Percentiles rank a stretch among this genome's conserved stretches.
These are phyloP conservation scores for Trametopsis cervina DNA, from an alignment of 768 basidiomycete genomes.

Conservation along the genomic window DNA sequence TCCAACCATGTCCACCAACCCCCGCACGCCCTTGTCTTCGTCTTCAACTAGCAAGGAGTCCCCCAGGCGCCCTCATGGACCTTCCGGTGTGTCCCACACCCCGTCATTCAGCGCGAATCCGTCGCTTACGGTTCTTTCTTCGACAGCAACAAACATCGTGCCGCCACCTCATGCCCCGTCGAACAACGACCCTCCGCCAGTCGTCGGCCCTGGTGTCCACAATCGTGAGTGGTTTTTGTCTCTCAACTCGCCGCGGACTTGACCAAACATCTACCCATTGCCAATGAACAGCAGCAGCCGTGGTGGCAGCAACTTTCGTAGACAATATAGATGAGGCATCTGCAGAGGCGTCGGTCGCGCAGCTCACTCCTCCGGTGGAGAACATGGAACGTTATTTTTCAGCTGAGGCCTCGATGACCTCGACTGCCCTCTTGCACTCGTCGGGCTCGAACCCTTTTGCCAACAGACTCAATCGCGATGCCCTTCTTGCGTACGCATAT, in stretches of 20 bases:
- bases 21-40: not conserved
- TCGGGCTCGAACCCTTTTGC: slow-evolving; percentile 15
- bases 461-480: slow-evolving; percentile 25
- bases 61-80: not conserved
- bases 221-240: too few species aligned
- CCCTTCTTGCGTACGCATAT: slow-evolving; percentile 27
- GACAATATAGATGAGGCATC: not conserved
- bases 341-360: not conserved
- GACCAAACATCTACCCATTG: too few species aligned
- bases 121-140: not conserved
- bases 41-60: not conserved
- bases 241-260: too few species aligned
- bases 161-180: not conserved
- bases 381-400: slow-evolving; percentile 29
- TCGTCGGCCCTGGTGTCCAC: not conserved
- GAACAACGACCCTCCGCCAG: not conserved
- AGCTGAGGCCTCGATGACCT: slow-evolving; percentile 82
- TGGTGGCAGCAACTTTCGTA: not conserved
- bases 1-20: not conserved
- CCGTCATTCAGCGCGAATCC: not conserved
- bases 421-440: slow-evolving; percentile 57
- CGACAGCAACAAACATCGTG: not conserved
- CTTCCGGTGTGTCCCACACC: not conserved
- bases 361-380: not conserved
- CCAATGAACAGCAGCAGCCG: too few species aligned